Evolutionary conservation across 108 stramenopile species (phyloP), one percentile per base, ranked within the genome.

Genomic region (Pseudonitzschia delicatissima): DNA sequence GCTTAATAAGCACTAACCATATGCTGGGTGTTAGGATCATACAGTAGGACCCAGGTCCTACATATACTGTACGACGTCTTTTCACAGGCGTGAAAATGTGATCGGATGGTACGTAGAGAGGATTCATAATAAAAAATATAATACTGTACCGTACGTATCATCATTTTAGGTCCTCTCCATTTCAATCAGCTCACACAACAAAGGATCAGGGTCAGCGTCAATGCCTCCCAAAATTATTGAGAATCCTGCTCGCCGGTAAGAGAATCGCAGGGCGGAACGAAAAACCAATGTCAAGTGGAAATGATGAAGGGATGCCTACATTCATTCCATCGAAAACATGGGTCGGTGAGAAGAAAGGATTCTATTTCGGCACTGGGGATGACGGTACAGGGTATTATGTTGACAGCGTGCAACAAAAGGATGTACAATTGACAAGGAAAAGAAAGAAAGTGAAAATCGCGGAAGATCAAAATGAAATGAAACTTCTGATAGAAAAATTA

Each of bases 381-480:
- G 25, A 74, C 50, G 87, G 87, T 9, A 84, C 85, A 36, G 90
- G 90, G 3, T 91, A 91, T 60, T 79, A 91, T 66, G 39, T 73
- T 21, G 90, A 88, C 48, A 20, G 34, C n/a, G 27, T 66, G 13
- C 36, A 45, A 8, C 31, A 35, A 48, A 31, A 8, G 60, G 28
- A 61, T 44, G 45, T 21, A 31, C 63, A 65, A 34, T 17, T 58
- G 15, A 33, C 36, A 26, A 48, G 17, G 7, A 67, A 55, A 20
- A 28, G 7, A 34, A 51, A 37, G 21, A 63, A 69, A 44, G 82
- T 83, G 18, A 69, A 55, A 34, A 77, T 85, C 42, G 69, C 67
- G 34, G 68, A 77, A 67, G 62, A 71, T 33, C 77, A 76, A 61
- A 86, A 87, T 61, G 71, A 80, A 58, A 82, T 75, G 20, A 64